These are phyloP conservation scores for Hymenoscyphus fructigenus DNA, from an alignment of 2,329 filamentous ascomycete genomes.

Conservation along the genomic window DNA sequence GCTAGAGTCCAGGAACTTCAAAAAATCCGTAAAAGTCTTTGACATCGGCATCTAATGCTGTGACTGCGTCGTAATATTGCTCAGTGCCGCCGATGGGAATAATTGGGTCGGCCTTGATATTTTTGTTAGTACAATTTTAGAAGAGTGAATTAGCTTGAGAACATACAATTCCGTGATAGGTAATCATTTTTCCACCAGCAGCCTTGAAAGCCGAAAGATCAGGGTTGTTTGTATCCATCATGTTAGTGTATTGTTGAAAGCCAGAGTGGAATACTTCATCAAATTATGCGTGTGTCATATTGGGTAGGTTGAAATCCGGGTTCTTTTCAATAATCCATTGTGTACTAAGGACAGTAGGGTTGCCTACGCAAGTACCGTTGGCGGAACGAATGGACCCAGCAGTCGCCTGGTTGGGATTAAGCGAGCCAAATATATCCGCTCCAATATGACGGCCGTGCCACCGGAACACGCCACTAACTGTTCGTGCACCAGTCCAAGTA, in stretches of 20 bases:
- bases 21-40: conserved; percentile 4
- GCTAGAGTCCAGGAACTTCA: not conserved
- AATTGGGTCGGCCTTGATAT: not conserved
- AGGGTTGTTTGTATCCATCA: conserved; percentile 17
- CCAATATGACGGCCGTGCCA: conserved; percentile 10
- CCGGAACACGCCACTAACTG: not conserved
- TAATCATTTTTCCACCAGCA: conserved; percentile 6
- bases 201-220: conserved; percentile 9
- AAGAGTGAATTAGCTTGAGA: too few relatives aligned
- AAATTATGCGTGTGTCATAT: conserved; percentile 13
- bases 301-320: conserved; percentile 11
- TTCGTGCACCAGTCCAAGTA: conserved; percentile 10
- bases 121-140: too few relatives aligned
- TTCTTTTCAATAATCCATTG: conserved; percentile 25
- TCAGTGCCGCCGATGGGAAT: not conserved
- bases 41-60: not conserved
- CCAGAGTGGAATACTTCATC: conserved; percentile 10
- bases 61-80: not conserved
- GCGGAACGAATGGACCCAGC: not conserved
- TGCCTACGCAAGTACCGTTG: not conserved
- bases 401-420: not conserved
- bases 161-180: not conserved
- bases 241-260: conserved; percentile 10
- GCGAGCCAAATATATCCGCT: not conserved
- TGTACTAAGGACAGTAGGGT: not conserved